These are phyloP conservation scores for Athelia sp. DNA, from an alignment of 1,284 basidiomycete species.

Conservation along the genomic window DNA sequence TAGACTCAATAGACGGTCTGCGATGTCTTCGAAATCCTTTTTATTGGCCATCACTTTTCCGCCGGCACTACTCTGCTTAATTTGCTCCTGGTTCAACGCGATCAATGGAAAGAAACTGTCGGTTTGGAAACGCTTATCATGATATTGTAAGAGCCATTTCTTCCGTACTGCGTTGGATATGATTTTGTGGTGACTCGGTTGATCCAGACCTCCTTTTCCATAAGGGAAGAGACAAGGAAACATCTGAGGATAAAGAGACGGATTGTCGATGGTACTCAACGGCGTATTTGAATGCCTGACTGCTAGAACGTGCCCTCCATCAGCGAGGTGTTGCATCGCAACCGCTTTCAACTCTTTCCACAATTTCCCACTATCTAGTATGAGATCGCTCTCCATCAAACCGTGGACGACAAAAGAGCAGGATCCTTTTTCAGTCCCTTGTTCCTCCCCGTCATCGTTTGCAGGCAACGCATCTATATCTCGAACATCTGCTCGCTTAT, in stretches of 20 bases:
- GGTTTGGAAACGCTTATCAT: constrained; percentile 35
- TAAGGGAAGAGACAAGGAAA: constrained; percentile 26
- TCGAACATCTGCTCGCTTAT: constrained; percentile 3
- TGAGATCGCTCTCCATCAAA: constrained; percentile 9
- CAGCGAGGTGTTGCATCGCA: constrained; percentile 16
- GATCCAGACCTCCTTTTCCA: constrained; percentile 17
- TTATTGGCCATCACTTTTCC: constrained; percentile 22
- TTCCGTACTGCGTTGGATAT: constrained; percentile 15
- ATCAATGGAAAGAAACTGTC: too few species aligned
- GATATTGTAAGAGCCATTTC: constrained; percentile 25
- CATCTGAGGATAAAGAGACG: constrained; percentile 19
- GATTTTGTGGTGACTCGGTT: constrained; percentile 1
- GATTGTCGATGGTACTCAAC: constrained; percentile 19
- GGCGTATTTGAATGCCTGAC: constrained; percentile 12
- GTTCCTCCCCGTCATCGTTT: constrained; percentile 5
- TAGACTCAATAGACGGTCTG: constrained; percentile 11
- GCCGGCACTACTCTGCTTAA: too few species aligned
- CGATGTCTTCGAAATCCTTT: constrained; percentile 14
- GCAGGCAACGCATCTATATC: constrained; percentile 13
- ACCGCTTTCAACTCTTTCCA: constrained; percentile 7
- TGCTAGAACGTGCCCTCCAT: constrained; percentile 10
- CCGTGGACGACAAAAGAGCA: constrained; percentile 17
- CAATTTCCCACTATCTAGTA: background rate
- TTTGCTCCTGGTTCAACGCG: too few species aligned
- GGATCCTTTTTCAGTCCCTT: constrained; percentile 10